Conservation (phyloP, 208 protist genomes). For the Leishmania amazonensis region DNA sequence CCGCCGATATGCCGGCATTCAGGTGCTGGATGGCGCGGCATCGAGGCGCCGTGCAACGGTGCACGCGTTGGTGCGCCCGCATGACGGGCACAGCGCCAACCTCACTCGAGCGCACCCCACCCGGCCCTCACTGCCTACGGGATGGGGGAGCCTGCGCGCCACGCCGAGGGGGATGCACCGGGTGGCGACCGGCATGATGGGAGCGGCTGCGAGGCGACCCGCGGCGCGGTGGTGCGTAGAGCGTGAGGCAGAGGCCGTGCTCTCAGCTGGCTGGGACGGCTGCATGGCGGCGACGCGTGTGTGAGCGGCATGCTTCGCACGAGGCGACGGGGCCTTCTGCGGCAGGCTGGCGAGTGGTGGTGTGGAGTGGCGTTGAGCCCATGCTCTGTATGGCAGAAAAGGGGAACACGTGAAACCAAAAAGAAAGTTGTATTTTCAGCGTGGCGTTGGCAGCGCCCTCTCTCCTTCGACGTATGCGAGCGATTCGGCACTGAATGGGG, state of each 20-base stretch:
- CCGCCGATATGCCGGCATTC: not conserved
- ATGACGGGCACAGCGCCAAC: not conserved
- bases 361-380: not conserved
- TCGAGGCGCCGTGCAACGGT: too few relatives aligned
- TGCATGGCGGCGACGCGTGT: not conserved
- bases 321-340: not conserved
- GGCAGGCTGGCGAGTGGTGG: not conserved
- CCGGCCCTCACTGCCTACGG: not conserved
- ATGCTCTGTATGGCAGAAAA: not conserved
- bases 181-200: not conserved
- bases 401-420: not conserved
- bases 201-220: too few relatives aligned
- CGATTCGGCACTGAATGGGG: not conserved
- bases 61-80: not conserved
- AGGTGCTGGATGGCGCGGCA: not conserved
- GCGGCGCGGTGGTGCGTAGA: not conserved
- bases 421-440: not conserved
- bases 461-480: not conserved
- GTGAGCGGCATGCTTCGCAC: not conserved
- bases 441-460: too few relatives aligned
- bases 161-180: not conserved
- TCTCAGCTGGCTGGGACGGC: not conserved
- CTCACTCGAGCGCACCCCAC: not conserved
- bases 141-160: not conserved
- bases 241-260: not conserved